Base-by-base conservation (phyloP, 2,329 filamentous ascomycete species). In the Leptographium wingfieldii region DNA sequence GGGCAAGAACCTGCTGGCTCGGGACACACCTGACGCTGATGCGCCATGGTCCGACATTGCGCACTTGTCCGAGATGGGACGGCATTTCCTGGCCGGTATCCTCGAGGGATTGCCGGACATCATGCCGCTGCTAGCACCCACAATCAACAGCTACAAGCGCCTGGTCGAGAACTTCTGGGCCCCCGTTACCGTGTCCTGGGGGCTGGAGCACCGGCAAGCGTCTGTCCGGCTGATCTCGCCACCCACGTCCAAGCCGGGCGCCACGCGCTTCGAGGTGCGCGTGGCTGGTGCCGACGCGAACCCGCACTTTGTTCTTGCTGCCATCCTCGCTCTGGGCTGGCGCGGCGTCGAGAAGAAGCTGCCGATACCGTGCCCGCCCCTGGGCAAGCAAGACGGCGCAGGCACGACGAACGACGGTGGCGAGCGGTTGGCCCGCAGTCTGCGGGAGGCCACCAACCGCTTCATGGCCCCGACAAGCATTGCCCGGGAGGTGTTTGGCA, bases 121-220 rank as follows among this genome's bases (percentile, higher is more conserved):
- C 66, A 99, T 99, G 94, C 94, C 94, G 0, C 78, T 97, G 61
- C 79, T 99, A 14, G 94, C 92, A 0, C 94, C 94, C 0, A 99
- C 90, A 1, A 83, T 99, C 69, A 99, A 99, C 79, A 95, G 90
- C 63, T 99, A 99, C 79, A 99, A 99, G 76, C 86, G 94, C 3
- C 81, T 99, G 0, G 94, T 99, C 2, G 94, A 99, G 77, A 97
- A 97, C 75, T 97, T 96, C 74, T 99, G 94, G 94, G 94, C 94
- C 0, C 94, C 94, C 0, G 94, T 99, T 6, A 96, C 92, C 0
- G 94, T 97, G 0, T 96, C 90, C 0, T 99, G 94, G 94, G 94
- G 94, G 0, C 76, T 96, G 5, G 94, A 97, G 73, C 92, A 99
- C 71, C 89, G 94, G 63, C 92, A 91, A 5, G 92, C 94, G 0